These are phyloP conservation scores for Escallonia herrerae DNA, from an alignment of 129 eudicot genomes.

Conservation along the genomic window DNA sequence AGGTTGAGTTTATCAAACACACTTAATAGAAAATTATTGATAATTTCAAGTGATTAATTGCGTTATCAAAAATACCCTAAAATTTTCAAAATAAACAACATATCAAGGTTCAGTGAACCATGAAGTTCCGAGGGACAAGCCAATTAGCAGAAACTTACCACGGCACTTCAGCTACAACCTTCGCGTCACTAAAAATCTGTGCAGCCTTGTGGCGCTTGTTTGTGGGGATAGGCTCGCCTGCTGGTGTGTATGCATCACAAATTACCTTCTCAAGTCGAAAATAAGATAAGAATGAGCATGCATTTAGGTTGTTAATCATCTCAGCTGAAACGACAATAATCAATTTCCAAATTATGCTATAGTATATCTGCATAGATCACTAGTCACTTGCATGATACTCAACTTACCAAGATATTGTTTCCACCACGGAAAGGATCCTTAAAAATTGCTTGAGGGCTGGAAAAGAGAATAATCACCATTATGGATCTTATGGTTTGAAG, in stretches of 20 bases:
- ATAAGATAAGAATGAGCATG: neutral
- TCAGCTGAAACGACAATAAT: neutral
- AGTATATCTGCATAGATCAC: conserved; percentile 2
- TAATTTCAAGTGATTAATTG: too few relatives aligned
- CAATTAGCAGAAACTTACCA: conserved; percentile 38
- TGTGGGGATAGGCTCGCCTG: conserved; percentile 94
- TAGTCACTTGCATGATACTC: neutral
- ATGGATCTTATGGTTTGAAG: conserved; percentile 1
- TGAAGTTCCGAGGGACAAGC: neutral
- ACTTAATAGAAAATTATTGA: too few relatives aligned
- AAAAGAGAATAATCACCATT: conserved; percentile 7
- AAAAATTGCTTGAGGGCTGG: conserved; percentile 95
- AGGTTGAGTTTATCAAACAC: too few relatives aligned
- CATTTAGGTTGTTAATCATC: too few relatives aligned
- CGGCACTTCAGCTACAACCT: conserved; percentile 64
- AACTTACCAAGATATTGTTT: conserved; percentile 87
- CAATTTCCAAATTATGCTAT: neutral
- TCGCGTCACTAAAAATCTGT: conserved; percentile 70
- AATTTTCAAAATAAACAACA: too few relatives aligned
- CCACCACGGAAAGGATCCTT: conserved; percentile 99
- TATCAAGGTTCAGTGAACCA: too few relatives aligned
- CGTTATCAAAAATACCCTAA: too few relatives aligned
- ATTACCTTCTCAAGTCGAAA: conserved; percentile 48
- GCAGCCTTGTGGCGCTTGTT: conserved; percentile 94
- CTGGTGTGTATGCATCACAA: conserved; percentile 91